These are phyloP conservation scores for Syzygium aqueum DNA, from an alignment of 345 rosid genomes.

Conservation along the genomic window DNA sequence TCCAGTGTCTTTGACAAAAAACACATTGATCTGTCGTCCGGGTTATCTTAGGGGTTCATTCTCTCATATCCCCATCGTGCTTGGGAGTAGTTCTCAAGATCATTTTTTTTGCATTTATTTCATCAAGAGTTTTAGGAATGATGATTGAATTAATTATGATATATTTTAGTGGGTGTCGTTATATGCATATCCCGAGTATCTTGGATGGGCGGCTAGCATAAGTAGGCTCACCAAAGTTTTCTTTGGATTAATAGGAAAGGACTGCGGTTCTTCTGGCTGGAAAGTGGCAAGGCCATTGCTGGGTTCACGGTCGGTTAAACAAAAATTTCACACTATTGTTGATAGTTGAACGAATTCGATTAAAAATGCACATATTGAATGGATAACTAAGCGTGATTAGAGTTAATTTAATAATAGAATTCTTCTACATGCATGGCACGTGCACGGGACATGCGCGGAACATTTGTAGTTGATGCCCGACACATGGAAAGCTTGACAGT, in stretches of 20 bases:
- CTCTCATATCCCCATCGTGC: background rate
- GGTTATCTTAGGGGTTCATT: background rate
- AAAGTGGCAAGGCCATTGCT: background rate
- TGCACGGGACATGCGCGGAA: background rate
- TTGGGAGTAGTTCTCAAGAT: background rate
- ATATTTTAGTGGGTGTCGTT: background rate
- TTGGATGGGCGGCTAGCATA: background rate
- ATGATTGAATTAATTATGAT: background rate
- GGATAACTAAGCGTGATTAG: background rate
- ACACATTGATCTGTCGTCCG: background rate
- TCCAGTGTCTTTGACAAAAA: too few relatives aligned
- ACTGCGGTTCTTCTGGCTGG: background rate
- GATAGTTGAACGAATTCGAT: background rate
- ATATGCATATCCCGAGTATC: background rate
- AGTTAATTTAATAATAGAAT: background rate
- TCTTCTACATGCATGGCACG: background rate
- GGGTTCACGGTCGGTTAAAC: background rate
- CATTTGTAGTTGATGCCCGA: background rate
- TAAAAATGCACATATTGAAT: background rate
- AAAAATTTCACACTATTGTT: background rate
- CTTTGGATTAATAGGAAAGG: background rate
- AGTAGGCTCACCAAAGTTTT: background rate
- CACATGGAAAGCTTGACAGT: background rate
- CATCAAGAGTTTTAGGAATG: background rate
- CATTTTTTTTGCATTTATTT: background rate